Base-by-base conservation (phyloP, 371 early-diverging fungal species). In the Blakeslea trispora region DNA sequence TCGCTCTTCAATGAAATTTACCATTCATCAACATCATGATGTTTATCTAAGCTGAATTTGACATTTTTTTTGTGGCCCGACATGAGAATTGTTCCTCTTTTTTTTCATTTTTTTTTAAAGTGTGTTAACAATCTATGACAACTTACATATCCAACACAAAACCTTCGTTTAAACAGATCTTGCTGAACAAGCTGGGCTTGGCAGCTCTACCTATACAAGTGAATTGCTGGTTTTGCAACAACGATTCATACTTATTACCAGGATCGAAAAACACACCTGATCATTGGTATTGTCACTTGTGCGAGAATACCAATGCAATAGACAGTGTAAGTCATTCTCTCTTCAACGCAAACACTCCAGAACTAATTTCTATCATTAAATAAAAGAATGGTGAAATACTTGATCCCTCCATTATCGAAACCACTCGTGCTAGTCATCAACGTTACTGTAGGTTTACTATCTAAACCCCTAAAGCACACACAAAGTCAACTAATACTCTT, bases 181-280 rank as follows among this genome's bases (percentile, higher is more conserved):
- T 51, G 8, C 13, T 51, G 0, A 40, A 51, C 5, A 14, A 42
- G 17, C 28, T 55, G 9, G 39, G 56, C 4, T 0, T 55, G 11
- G 14, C 47, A 10, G 47, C 31, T 14, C 5, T 55, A 10, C 56
- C 47, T 3, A 32, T 23, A 1, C 47, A 19, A 31, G 56, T 55
- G 10, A 55, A 55, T 17, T 55, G 56, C 15, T 55, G 56, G 56
- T 55, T 45, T 22, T 55, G 56, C 15, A 55, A 55, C 17, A 37
- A 55, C 1, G 47, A 55, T 21, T 48, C 56, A 13, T 55, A 41
- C 42, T 9, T 55, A 14, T 28, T 51, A 17, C 42, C 52, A 24
- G 52, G 52, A 14, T 41, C 24, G 3, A 40, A 28, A 42, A 42
- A 51, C 28, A 51, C 52, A 5, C 5, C 3, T 11, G 41, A 51